A percentile compares a stretch with the other conserved stretches of the same genome.
phyloP scores from a whole-genome alignment of 2,329 filamentous ascomycete genomes.

The Colletotrichum sublineola region DNA sequence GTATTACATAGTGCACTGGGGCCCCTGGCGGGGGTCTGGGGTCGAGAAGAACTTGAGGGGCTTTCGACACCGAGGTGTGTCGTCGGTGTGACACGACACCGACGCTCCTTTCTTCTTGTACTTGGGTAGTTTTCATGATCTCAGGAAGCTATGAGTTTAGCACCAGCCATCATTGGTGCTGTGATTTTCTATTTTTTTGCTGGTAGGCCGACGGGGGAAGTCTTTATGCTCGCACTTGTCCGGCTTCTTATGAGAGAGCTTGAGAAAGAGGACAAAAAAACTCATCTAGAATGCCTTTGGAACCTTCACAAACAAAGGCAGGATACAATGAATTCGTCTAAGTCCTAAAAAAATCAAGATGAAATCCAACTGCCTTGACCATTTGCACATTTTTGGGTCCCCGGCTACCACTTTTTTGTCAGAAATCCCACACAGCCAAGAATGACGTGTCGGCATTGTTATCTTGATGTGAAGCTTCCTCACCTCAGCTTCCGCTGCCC shows the following conservation, averaged over 20 bases:
- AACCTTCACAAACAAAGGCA: neutral
- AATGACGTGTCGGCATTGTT: neutral
- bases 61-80: conserved; percentile 17
- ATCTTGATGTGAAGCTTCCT: neutral
- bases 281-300: neutral
- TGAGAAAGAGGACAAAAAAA: neutral
- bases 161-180: neutral
- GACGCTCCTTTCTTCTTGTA: too few relatives aligned
- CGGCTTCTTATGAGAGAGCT: neutral
- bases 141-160: neutral
- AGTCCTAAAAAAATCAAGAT: neutral
- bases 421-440: neutral
- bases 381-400: neutral
- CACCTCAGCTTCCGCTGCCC: neutral
- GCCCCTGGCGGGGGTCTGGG: conserved; percentile 1
- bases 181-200: neutral
- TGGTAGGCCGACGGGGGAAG: neutral
- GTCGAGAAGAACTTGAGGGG: neutral
- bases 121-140: too few relatives aligned
- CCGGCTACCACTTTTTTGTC: neutral
- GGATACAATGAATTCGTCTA: neutral
- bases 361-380: neutral
- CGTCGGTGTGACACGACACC: conserved; percentile 9
- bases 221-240: neutral
- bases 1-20: neutral